Percentiles rank a stretch among this genome's conserved stretches.
These are phyloP conservation scores for Tetrapisispora iriomotensis DNA, from an alignment of 805 yeast species.

Conservation along the genomic window DNA sequence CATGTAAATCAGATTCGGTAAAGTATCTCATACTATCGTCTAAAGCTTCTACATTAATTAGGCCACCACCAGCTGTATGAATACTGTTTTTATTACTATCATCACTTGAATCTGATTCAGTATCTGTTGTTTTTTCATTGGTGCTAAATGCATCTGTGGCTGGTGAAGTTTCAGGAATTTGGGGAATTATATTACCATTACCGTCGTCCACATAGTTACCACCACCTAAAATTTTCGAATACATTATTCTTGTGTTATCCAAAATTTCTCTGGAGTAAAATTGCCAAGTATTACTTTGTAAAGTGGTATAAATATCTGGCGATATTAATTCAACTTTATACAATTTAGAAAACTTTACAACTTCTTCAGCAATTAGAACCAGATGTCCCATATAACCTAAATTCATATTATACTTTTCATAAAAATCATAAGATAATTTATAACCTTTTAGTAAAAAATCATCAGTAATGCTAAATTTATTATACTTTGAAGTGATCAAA, in stretches of 20 bases:
- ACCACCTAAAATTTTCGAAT: slow-evolving; percentile 30
- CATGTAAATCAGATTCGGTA: slow-evolving; percentile 14
- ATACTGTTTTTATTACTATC: background rate
- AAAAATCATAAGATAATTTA: slow-evolving; percentile 46
- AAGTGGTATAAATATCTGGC: slow-evolving; percentile 18
- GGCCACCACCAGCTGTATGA: slow-evolving; percentile 7
- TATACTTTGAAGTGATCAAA: background rate
- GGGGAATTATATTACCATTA: slow-evolving; percentile 21
- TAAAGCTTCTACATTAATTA: slow-evolving; percentile 10
- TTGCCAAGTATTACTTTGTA: slow-evolving; percentile 21
- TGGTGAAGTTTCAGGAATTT: slow-evolving; percentile 8
- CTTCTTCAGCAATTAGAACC: slow-evolving; percentile 88
- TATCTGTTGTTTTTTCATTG: background rate
- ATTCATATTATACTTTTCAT: slow-evolving; percentile 50
- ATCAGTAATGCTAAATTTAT: slow-evolving; percentile 49
- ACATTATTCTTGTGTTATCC: slow-evolving; percentile 28
- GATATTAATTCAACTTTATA: slow-evolving; percentile 30
- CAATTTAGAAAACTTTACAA: slow-evolving; percentile 64
- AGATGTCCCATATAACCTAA: slow-evolving; percentile 97
- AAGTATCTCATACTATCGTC: slow-evolving; percentile 13
- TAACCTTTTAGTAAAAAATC: slow-evolving; percentile 55
- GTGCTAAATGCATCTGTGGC: slow-evolving; percentile 1
- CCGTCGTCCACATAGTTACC: slow-evolving; percentile 26
- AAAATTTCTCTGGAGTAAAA: slow-evolving; percentile 23
- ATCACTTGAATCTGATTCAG: background rate